Percentiles rank a stretch among this genome's conserved stretches.
phyloP scores from a whole-genome alignment of 2,329 filamentous ascomycete genomes.

The Talaromyces amestolkiae region DNA sequence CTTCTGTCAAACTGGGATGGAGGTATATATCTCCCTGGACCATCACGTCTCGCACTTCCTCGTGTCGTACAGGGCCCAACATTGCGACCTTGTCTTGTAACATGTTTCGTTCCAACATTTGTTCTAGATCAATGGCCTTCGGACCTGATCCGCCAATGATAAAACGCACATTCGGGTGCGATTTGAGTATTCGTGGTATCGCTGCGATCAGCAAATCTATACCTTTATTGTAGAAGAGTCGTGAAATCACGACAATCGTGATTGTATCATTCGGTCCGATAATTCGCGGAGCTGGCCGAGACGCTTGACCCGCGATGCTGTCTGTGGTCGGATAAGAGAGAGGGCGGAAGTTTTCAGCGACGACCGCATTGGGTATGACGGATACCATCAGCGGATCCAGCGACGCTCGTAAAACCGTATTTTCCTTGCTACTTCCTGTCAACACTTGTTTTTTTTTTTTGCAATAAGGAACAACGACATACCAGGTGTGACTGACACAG shows the following conservation, averaged over 20 bases:
- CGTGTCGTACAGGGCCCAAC: conserved; percentile 86
- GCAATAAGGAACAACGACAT: conserved; percentile 19
- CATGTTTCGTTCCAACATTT: conserved; percentile 95
- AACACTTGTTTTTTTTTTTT: background rate
- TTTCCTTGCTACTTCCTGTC: conserved; percentile 72
- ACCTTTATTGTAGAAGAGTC: conserved; percentile 98
- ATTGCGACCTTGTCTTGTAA: conserved; percentile 91
- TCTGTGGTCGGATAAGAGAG: conserved; percentile 49
- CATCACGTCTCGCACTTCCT: conserved; percentile 97
- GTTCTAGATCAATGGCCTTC: conserved; percentile 95
- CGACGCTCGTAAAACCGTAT: conserved; percentile 90
- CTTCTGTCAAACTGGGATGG: conserved; percentile 90
- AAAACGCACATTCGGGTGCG: conserved; percentile 90
- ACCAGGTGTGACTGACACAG: conserved; percentile 98
- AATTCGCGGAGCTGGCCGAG: conserved; percentile 59
- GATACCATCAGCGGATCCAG: conserved; percentile 96
- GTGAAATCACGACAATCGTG: conserved; percentile 94
- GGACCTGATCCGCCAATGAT: conserved; percentile 94
- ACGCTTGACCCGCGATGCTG: conserved; percentile 28
- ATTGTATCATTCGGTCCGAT: conserved; percentile 82
- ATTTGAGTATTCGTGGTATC: conserved; percentile 85
- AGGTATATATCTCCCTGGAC: conserved; percentile 94
- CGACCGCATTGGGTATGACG: conserved; percentile 95
- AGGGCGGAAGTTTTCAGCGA: conserved; percentile 91
- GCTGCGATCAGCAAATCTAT: conserved; percentile 95